Base-by-base conservation (phyloP, 495 filamentous ascomycete genomes). In the Xylaria venustula region DNA sequence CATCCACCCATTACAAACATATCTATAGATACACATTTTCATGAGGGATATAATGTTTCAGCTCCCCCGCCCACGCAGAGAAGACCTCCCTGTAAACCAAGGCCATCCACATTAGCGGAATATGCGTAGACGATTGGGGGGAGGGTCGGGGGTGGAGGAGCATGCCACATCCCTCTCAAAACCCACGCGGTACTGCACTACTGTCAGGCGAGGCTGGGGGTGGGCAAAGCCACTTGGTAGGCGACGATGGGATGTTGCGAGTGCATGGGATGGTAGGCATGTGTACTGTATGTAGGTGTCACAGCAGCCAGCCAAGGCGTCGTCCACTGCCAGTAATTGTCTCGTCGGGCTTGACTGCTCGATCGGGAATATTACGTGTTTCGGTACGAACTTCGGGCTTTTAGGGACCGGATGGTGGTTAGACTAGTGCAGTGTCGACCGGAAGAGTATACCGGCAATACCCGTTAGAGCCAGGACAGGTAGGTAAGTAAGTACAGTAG, bases 321-420 rank as follows among this genome's bases (percentile, higher is more conserved):
- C 32, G 14, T 26, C 36, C 36, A 42, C 42, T 44, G 19, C 23
- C n/a, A 50, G 56, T 50, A 52, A 52, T 32, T 44, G 9, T 23
- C 17, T 52, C 57, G 47, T 51, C 57, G 57, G 57, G 22, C 37
- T 44, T 60, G 47, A 36, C 49, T 60, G 47, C 57, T 60, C 23
- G 48, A 60, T 60, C 48, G 48, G 57, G 57, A 52, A 12, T 30
- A 48, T 36, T 37, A 36, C n/a, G 11, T 49, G 7, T 26, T 49
- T 49, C 7, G 25, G 47, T 32, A 26, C 11, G 47, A 32, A 15
- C 37, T 15, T 40, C 37, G 37, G 37, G 14, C 37, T 20, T 44
- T 54, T 28, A 44, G 25, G 52, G 20, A 28, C 52, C 40, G 25
- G 17, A 26, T 30, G n/a, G 30, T 5, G 30, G 30, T 5, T 34